Percentiles rank a stretch among this genome's conserved stretches.
Evolutionary conservation across 2,329 filamentous ascomycete genomes (phyloP).

Genomic region (Fusarium sp.): DNA sequence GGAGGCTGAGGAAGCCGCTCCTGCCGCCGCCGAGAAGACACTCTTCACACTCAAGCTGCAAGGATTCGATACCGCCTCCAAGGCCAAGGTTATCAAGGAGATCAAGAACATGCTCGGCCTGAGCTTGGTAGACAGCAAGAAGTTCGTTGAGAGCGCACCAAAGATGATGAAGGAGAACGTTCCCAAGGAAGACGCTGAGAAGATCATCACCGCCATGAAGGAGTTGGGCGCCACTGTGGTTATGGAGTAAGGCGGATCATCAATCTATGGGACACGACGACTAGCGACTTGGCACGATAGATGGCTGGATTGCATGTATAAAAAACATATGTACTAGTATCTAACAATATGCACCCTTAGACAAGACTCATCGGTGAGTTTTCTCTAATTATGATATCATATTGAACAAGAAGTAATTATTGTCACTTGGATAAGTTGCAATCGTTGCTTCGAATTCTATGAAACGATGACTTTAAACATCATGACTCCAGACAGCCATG

Average conservation of each 20-base stretch:
- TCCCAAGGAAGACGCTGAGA: constrained; percentile 98
- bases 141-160: constrained; percentile 98
- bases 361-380: constrained; percentile 31
- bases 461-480: constrained; percentile 9
- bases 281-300: constrained; percentile 49
- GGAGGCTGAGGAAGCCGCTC: constrained; percentile 89
- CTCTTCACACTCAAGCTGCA: constrained; percentile 96
- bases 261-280: constrained; percentile 30
- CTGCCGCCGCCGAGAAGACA: constrained; percentile 92
- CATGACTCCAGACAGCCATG: constrained; percentile 20
- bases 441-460: constrained; percentile 5
- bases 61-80: constrained; percentile 86
- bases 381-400: constrained; percentile 35
- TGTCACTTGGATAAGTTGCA: not conserved
- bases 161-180: constrained; percentile 99
- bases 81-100: constrained; percentile 99
- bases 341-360: constrained; percentile 46
- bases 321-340: constrained; percentile 55
- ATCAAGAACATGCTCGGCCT: constrained; percentile 95
- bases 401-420: constrained; percentile 12
- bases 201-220: constrained; percentile 96
- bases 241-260: constrained; percentile 78
- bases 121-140: constrained; percentile 99
- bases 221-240: constrained; percentile 86
- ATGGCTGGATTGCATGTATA: constrained; percentile 54